Evolutionary conservation across 129 eudicot species (phyloP).

Genomic region (Helianthus annuus): HanXRQr2.0-SUNRISE NC_035443.2:116593765-116594264

Average conservation of each 20-base stretch:
- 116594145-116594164: neutral
- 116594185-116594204: constrained; percentile 1
- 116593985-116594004: neutral
- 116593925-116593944: no score
- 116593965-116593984: neutral
- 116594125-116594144: neutral
- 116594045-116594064: constrained; percentile 6
- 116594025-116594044: constrained; percentile 3
- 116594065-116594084: neutral
- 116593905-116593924: no score
- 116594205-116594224: no score
- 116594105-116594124: neutral
- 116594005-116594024: neutral
- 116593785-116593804: neutral
- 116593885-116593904: no score
- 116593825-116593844: neutral
- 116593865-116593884: neutral
- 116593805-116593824: neutral
- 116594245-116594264: constrained; percentile 72
- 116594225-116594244: no score
- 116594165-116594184: neutral
- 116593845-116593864: neutral
- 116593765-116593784: neutral
- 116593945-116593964: neutral
- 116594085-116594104: neutral